These are phyloP conservation scores for Chrysoporthe cubensis DNA, from an alignment of 2,329 filamentous ascomycete species.

Conservation along the genomic window DNA sequence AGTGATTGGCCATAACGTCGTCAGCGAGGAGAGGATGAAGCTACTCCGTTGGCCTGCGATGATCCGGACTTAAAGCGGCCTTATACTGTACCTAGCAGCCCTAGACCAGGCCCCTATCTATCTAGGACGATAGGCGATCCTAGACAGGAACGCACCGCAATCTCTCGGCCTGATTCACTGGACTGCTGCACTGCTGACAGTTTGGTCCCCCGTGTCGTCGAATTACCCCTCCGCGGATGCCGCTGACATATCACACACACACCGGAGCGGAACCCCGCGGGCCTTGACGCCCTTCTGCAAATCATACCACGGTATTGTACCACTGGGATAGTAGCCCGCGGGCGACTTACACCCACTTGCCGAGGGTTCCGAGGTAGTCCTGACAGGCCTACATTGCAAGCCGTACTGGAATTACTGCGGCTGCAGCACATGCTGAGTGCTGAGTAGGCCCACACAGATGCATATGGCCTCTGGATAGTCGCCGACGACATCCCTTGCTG, in stretches of 20 bases:
- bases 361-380: neutral
- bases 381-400: neutral
- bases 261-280: neutral
- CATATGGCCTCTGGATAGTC: neutral
- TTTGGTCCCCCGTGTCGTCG: neutral
- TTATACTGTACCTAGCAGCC: neutral
- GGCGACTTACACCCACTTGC: conserved; percentile 1
- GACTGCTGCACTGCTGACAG: neutral
- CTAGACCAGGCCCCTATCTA: neutral
- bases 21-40: neutral
- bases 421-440: neutral
- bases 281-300: neutral
- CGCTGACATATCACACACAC: neutral
- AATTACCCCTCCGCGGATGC: neutral
- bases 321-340: neutral
- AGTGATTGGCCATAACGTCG: neutral
- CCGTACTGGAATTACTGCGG: neutral
- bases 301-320: neutral
- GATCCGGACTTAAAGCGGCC: neutral
- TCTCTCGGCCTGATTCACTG: neutral
- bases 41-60: neutral
- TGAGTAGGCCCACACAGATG: neutral
- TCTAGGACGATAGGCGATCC: no score
- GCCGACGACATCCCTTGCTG: neutral
- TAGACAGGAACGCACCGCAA: neutral